These are phyloP conservation scores for Sedum album DNA, from an alignment of 164 flowering plant genomes.

Conservation along the genomic window DNA sequence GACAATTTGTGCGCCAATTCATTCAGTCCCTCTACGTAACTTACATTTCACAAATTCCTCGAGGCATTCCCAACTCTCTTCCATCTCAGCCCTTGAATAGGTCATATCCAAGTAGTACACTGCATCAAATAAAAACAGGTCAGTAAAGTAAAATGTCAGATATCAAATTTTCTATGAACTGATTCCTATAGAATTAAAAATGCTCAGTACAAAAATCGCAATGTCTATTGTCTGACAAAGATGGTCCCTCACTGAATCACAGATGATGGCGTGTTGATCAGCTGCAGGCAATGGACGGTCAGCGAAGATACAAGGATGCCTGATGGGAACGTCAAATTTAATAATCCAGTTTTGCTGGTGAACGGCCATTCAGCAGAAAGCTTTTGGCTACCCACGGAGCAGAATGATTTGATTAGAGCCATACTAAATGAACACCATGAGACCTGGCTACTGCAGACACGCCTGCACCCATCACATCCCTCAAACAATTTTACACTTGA, in stretches of 20 bases:
- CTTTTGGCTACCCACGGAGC: conserved; percentile 53
- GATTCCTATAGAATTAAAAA: not conserved
- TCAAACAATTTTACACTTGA: conserved; percentile 43
- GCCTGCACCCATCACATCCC: conserved; percentile 41
- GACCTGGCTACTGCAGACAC: conserved; percentile 42
- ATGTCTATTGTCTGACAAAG: not conserved
- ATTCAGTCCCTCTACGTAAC: conserved; percentile 30
- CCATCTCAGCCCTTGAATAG: conserved; percentile 10
- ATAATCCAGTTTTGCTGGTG: conserved; percentile 38
- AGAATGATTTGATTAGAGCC: conserved; percentile 48
- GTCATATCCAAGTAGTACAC: conserved; percentile 29
- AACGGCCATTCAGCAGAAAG: conserved; percentile 54
- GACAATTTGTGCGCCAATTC: conserved; percentile 26
- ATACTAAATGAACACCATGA: conserved; percentile 40
- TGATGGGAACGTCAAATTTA: conserved; percentile 15
- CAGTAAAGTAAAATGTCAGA: no score
- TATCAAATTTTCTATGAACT: not conserved
- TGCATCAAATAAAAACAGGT: conserved; percentile 44
- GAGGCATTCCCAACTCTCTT: conserved; percentile 20
- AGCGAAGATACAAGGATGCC: conserved; percentile 12
- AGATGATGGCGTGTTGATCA: conserved; percentile 40
- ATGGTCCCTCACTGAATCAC: not conserved
- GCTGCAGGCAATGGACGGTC: conserved; percentile 42
- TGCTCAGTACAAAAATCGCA: not conserved
- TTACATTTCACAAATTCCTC: conserved; percentile 35